phyloP scores from a whole-genome alignment of 345 rosid genomes.

The Excoecaria cochinchinensis region DNA sequence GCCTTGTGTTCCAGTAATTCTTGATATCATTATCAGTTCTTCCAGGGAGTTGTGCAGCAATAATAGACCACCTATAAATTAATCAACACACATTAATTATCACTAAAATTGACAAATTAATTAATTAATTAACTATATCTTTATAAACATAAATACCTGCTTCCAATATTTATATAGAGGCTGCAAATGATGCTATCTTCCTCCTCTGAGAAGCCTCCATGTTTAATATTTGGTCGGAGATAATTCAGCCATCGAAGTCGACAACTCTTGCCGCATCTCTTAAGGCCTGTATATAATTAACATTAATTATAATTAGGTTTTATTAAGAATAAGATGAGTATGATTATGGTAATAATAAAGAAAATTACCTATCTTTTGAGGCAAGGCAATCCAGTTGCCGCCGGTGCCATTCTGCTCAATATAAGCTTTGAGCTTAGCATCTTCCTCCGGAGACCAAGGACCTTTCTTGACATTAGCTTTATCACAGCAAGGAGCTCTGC shows the following conservation, averaged over 20 bases:
- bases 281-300: conserved; percentile 35
- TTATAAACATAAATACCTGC: conserved; percentile 37
- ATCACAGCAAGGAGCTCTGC: conserved; percentile 37
- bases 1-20: conserved; percentile 82
- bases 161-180: conserved; percentile 51
- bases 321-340: neutral
- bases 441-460: conserved; percentile 38
- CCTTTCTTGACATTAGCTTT: conserved; percentile 33
- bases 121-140: neutral
- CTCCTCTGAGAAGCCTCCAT: conserved; percentile 61
- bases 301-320: neutral
- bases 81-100: neutral
- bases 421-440: conserved; percentile 58
- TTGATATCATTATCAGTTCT: conserved; percentile 80
- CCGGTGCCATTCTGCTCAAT: conserved; percentile 65
- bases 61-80: conserved; percentile 65
- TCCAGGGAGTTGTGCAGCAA: conserved; percentile 81
- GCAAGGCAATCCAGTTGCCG: conserved; percentile 53
- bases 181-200: conserved; percentile 57
- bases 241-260: conserved; percentile 57
- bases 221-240: conserved; percentile 57
- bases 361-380: conserved; percentile 61
- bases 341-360: neutral
- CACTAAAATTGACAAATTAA: neutral
- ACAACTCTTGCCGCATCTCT: conserved; percentile 63